Conservation (phyloP, 352 stramenopile genomes). For the Phytophthora citricola region DNA sequence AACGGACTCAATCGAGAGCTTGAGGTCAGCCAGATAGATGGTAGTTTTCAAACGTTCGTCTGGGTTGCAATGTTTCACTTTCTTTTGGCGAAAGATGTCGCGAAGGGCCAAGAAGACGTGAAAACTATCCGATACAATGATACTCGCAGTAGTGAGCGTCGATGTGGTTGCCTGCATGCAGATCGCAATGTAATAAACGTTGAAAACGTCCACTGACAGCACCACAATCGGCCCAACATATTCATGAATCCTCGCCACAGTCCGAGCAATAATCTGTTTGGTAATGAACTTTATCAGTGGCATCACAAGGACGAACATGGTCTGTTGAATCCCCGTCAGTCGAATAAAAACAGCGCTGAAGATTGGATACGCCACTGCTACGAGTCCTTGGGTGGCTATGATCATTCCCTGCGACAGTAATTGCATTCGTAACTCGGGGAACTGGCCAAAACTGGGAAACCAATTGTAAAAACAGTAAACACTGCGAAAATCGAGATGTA, state of each 20-base stretch:
- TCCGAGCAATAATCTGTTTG: background rate
- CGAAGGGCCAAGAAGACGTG: conserved; percentile 10
- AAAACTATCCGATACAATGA: conserved; percentile 9
- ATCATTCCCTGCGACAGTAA: conserved; percentile 2
- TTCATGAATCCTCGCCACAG: conserved; percentile 17
- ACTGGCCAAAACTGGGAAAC: background rate
- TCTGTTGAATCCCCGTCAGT: background rate
- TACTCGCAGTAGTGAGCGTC: background rate
- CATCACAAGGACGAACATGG: conserved; percentile 6
- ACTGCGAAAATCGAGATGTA: background rate
- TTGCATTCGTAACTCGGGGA: conserved; percentile 8
- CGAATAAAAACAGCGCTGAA: conserved; percentile 17
- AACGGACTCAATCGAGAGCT: too few species aligned
- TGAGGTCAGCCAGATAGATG: too few species aligned
- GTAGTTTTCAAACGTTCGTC: background rate
- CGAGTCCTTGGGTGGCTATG: conserved; percentile 10
- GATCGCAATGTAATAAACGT: conserved; percentile 14
- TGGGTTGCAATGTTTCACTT: background rate
- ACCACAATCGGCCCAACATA: conserved; percentile 19
- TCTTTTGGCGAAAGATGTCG: background rate
- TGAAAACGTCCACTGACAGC: conserved; percentile 36
- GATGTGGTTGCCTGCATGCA: conserved; percentile 2
- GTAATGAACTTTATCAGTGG: conserved; percentile 21
- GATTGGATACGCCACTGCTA: conserved; percentile 15
- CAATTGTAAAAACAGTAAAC: conserved; percentile 1